Evolutionary conservation across 768 basidiomycete genomes (phyloP).

Genomic region (Botryobasidium botryosum): DNA sequence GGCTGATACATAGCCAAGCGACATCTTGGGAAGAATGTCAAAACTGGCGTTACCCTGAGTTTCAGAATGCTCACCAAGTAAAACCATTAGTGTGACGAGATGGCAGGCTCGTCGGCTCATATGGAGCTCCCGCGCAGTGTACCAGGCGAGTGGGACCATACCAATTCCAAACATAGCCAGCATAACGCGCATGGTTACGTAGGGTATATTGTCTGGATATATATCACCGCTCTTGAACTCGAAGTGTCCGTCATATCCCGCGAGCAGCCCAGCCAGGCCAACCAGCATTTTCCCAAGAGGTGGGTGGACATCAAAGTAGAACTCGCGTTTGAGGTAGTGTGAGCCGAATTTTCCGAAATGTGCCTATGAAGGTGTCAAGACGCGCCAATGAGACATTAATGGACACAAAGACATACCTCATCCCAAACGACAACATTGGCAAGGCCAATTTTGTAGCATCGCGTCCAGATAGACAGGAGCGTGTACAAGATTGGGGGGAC

Average conservation of each 20-base stretch:
- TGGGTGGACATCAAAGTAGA: constrained; percentile 98
- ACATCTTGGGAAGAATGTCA: constrained; percentile 42
- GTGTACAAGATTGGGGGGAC: constrained; percentile 75
- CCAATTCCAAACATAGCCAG: constrained; percentile 87
- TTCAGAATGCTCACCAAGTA: constrained; percentile 45
- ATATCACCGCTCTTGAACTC: constrained; percentile 85
- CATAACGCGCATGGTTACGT: constrained; percentile 88
- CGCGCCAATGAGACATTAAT: not conserved
- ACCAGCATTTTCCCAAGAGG: constrained; percentile 99
- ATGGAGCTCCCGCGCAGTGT: constrained; percentile 84
- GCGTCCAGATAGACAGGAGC: constrained; percentile 84
- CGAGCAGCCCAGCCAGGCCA: constrained; percentile 74
- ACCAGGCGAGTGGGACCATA: constrained; percentile 95
- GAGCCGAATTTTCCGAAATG: constrained; percentile 99
- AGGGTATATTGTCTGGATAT: constrained; percentile 78
- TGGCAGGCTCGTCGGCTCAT: constrained; percentile 84
- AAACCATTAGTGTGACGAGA: constrained; percentile 83
- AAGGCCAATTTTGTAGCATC: constrained; percentile 83
- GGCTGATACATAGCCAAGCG: constrained; percentile 90
- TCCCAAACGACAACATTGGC: constrained; percentile 89
- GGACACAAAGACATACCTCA: constrained; percentile 28
- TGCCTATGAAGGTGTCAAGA: constrained; percentile 27
- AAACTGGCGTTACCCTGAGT: not conserved
- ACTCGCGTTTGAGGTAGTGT: constrained; percentile 95
- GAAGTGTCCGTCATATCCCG: constrained; percentile 82